Conservation (phyloP, 139 green algal genomes). For the Chlamydomonas sp. region DNA sequence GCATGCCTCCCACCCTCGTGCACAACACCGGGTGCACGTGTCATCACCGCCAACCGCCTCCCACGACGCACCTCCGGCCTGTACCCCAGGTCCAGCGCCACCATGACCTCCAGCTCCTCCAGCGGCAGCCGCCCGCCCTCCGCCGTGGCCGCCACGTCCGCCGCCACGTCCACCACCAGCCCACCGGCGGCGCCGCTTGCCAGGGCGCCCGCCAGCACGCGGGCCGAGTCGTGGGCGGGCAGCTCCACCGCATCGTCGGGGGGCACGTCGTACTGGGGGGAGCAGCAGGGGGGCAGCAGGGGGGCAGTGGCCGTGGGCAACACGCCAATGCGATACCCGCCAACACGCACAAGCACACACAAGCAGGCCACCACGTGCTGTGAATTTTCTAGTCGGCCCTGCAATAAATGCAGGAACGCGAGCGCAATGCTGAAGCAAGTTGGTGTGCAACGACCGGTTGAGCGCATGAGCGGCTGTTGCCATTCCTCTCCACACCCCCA, state of each 20-base stretch:
- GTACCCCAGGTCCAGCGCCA: slow-evolving; percentile 16
- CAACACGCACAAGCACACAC: too few relatives aligned
- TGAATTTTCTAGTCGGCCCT: too few relatives aligned
- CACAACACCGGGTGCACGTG: too few relatives aligned
- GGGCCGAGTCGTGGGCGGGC: background rate
- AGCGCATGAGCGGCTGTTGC: too few relatives aligned
- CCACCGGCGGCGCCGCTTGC: background rate
- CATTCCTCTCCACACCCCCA: too few relatives aligned
- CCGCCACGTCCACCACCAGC: background rate
- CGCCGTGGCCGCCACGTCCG: background rate
- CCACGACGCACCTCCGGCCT: background rate
- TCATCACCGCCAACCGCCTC: background rate
- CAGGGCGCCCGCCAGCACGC: background rate
- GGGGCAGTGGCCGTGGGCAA: background rate
- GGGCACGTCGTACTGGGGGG: background rate
- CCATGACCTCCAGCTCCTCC: slow-evolving; percentile 14
- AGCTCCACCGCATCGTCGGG: slow-evolving; percentile 18
- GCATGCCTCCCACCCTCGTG: too few relatives aligned
- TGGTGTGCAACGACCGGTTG: too few relatives aligned
- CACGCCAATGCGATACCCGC: too few relatives aligned
- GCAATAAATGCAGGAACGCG: too few relatives aligned
- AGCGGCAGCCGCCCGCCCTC: background rate
- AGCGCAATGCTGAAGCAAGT: too few relatives aligned
- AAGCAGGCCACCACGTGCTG: too few relatives aligned
- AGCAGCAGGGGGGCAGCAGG: too few relatives aligned